Evolutionary conservation across 2,329 filamentous ascomycete species (phyloP).

Genomic region (Grosmannia serpens): DNA sequence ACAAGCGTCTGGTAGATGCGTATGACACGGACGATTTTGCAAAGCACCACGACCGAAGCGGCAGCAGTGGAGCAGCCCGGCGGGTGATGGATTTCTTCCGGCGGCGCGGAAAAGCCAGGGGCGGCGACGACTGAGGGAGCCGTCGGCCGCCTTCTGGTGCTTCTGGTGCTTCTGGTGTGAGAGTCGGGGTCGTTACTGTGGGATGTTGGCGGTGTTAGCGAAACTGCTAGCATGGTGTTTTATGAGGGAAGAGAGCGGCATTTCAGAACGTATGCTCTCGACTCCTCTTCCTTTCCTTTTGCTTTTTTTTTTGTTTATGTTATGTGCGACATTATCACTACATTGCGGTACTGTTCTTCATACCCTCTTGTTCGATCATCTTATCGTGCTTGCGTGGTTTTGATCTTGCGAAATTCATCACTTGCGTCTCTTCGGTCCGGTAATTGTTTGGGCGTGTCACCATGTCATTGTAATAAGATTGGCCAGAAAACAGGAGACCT

Average conservation of each 20-base stretch:
- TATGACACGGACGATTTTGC: slow-evolving; percentile 65
- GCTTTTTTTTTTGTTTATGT: not conserved
- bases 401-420: not conserved
- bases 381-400: not conserved
- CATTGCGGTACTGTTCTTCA: not conserved
- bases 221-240: not conserved
- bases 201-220: not conserved
- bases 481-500: not conserved
- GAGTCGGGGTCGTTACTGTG: not conserved
- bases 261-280: not conserved
- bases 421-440: not conserved
- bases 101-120: slow-evolving; percentile 66
- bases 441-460: not conserved
- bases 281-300: not conserved
- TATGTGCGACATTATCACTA: not conserved
- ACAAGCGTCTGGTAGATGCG: slow-evolving; percentile 77
- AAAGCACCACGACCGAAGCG: slow-evolving; percentile 52
- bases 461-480: not conserved
- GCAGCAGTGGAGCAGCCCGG: slow-evolving; percentile 76
- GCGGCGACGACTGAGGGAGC: slow-evolving; percentile 38
- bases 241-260: not conserved
- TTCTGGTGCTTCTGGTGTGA: not conserved
- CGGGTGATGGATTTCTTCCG: slow-evolving; percentile 98
- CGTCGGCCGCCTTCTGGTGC: not conserved
- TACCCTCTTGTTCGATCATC: not conserved